These are phyloP conservation scores for Calonectria leucothoes DNA, from an alignment of 2,329 filamentous ascomycete species.

Conservation along the genomic window DNA sequence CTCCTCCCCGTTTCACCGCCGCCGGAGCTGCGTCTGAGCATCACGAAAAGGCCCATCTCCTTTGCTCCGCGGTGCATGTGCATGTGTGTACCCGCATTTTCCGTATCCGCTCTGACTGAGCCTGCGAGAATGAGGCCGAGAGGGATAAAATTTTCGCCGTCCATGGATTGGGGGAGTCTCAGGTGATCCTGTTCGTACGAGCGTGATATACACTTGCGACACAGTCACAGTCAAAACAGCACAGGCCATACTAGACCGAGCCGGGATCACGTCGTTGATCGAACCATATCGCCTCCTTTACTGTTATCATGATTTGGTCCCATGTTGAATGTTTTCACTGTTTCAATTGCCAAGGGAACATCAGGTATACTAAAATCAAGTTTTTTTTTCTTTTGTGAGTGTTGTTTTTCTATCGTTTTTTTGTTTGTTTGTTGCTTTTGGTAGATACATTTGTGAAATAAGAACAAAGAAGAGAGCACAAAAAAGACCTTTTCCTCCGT, in stretches of 20 bases:
- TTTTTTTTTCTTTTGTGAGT: neutral
- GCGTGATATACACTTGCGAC: neutral
- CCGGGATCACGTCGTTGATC: neutral
- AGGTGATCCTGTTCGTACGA: constrained; percentile 13
- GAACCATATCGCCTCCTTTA: neutral
- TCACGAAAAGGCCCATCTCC: neutral
- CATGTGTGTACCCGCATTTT: neutral
- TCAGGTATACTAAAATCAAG: neutral
- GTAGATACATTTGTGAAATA: neutral
- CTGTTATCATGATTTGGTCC: neutral
- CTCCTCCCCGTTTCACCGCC: constrained; percentile 37
- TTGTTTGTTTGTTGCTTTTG: neutral
- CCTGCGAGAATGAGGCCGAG: neutral
- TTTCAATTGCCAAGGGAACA: neutral
- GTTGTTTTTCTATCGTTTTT: neutral
- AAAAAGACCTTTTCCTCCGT: neutral
- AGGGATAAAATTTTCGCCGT: neutral
- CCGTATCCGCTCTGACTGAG: neutral
- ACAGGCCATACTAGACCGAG: constrained; percentile 8
- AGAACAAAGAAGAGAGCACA: constrained; percentile 2
- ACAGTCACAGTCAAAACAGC: neutral
- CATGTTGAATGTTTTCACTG: constrained; percentile 11
- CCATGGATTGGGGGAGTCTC: neutral
- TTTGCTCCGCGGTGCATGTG: neutral
- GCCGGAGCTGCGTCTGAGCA: constrained; percentile 7